Conservation (phyloP, 805 yeast species). For the Candida sakaeoensis region DNA sequence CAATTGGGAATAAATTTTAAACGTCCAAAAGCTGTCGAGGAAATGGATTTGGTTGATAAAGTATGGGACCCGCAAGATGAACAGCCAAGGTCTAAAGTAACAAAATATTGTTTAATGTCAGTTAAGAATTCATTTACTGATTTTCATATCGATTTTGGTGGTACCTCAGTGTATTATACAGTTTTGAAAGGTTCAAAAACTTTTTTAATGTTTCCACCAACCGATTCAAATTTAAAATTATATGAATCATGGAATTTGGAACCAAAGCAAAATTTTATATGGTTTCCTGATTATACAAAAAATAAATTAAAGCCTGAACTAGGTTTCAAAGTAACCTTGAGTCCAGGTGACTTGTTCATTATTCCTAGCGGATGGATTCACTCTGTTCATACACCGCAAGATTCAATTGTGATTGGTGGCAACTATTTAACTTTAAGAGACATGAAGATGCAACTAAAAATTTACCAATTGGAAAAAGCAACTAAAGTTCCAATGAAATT, state of each 20-base stretch:
- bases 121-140: conserved; percentile 80
- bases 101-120: conserved; percentile 82
- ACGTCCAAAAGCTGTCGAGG: conserved; percentile 65
- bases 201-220: conserved; percentile 78
- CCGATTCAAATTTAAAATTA: conserved; percentile 52
- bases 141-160: conserved; percentile 90
- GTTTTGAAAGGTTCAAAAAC: conserved; percentile 71
- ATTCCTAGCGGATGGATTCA: conserved; percentile 95
- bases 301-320: conserved; percentile 23
- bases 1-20: conserved; percentile 47
- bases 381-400: conserved; percentile 78
- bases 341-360: conserved; percentile 68
- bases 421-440: conserved; percentile 70
- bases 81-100: conserved; percentile 52
- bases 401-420: conserved; percentile 83
- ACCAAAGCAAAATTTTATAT: conserved; percentile 55
- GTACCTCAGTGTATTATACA: conserved; percentile 87
- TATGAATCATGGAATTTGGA: conserved; percentile 74
- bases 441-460: conserved; percentile 57
- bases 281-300: conserved; percentile 57
- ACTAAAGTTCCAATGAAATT: conserved; percentile 75
- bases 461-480: conserved; percentile 57
- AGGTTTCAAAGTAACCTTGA: conserved; percentile 53
- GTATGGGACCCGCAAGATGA: conserved; percentile 48
- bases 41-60: conserved; percentile 64